A percentile compares a stretch with the other conserved stretches of the same genome.
Conservation (phyloP, 441 rosid species). For the Eutrema salsugineum region DNA sequence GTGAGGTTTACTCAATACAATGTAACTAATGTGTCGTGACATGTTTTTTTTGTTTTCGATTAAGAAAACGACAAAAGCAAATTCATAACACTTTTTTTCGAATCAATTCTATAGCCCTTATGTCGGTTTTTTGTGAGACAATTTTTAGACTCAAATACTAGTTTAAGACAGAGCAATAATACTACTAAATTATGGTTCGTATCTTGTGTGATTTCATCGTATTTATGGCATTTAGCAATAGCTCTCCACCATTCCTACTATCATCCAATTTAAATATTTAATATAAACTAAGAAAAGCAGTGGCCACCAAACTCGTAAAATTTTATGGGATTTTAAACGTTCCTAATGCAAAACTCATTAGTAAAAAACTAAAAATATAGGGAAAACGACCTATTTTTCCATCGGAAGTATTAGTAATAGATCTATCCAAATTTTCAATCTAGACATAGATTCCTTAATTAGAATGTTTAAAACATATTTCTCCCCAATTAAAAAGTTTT, state of each 20-base stretch:
- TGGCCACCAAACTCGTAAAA: constrained; percentile 10
- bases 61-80: constrained; percentile 17
- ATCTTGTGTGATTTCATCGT: constrained; percentile 23
- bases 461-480: too few relatives aligned
- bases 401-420: too few relatives aligned
- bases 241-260: constrained; percentile 21
- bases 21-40: constrained; percentile 19
- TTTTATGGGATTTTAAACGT: not conserved
- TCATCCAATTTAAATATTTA: not conserved
- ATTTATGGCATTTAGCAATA: not conserved
- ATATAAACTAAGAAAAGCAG: not conserved
- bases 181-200: constrained; percentile 4
- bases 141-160: not conserved
- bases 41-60: not conserved
- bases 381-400: too few relatives aligned
- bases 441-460: too few relatives aligned
- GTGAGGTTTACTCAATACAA: constrained; percentile 13
- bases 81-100: not conserved
- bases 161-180: constrained; percentile 1
- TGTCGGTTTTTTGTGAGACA: constrained; percentile 23
- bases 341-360: not conserved
- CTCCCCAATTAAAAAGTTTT: too few relatives aligned
- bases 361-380: not conserved
- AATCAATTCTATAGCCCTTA: constrained; percentile 10
- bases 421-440: too few relatives aligned